Conservation (phyloP, 108 stramenopile genomes). For the Skeletonema potamos region DNA sequence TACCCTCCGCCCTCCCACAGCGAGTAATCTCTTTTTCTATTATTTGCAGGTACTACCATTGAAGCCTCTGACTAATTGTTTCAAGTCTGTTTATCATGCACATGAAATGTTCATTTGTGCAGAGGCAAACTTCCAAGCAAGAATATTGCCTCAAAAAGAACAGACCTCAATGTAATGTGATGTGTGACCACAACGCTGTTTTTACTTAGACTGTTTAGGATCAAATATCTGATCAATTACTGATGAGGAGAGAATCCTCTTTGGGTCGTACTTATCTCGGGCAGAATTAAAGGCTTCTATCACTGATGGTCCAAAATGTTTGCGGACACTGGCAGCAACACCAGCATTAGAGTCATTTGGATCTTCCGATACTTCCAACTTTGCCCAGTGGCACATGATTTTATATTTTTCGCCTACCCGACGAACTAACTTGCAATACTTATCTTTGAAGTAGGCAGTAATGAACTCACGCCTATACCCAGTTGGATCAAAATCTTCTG, state of each 20-base stretch:
- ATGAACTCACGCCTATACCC: constrained; percentile 73
- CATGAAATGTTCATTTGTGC: too few relatives aligned
- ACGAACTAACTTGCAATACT: constrained; percentile 77
- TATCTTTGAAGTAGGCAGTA: constrained; percentile 71
- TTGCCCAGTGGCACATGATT: constrained; percentile 94
- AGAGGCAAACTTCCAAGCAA: too few relatives aligned
- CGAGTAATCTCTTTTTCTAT: not conserved
- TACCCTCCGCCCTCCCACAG: not conserved
- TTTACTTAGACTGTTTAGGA: not conserved
- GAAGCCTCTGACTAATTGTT: too few relatives aligned
- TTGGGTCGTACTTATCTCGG: constrained; percentile 69
- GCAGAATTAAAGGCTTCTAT: constrained; percentile 60
- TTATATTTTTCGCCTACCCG: constrained; percentile 59
- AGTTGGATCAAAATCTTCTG: constrained; percentile 71
- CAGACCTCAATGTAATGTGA: too few relatives aligned
- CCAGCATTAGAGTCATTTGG: constrained; percentile 30
- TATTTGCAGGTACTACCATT: too few relatives aligned
- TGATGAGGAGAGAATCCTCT: constrained; percentile 38
- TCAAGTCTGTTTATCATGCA: too few relatives aligned
- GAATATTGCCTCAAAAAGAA: too few relatives aligned
- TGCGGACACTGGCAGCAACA: constrained; percentile 35
- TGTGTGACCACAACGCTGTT: too few relatives aligned
- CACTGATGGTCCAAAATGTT: constrained; percentile 35
- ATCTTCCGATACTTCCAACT: constrained; percentile 67
- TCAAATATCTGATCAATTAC: constrained; percentile 26